phyloP scores from a whole-genome alignment of 1,139 yeast species.

The Wickerhamiella pararugosa region DNA sequence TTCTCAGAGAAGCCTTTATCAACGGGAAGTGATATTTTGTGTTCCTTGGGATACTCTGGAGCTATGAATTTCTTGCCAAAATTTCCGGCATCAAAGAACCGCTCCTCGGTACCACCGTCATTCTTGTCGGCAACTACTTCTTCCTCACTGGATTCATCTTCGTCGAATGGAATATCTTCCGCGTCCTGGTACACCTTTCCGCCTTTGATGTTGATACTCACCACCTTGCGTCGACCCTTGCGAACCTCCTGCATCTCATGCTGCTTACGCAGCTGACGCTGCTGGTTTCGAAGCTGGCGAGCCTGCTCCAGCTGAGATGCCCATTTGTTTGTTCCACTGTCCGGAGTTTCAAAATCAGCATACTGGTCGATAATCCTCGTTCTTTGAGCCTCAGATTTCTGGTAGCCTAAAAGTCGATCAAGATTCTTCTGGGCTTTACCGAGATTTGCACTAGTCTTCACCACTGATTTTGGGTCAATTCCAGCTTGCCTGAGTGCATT shows the following conservation, averaged over 20 bases:
- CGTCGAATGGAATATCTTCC: conserved; percentile 18
- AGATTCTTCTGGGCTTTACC: conserved; percentile 56
- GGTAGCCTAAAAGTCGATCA: conserved; percentile 61
- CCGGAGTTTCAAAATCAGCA: conserved; percentile 58
- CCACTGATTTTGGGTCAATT: conserved; percentile 10
- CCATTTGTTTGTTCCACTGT: conserved; percentile 51
- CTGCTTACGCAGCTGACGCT: conserved; percentile 48
- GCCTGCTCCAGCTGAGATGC: conserved; percentile 83
- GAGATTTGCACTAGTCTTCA: conserved; percentile 36
- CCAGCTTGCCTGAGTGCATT: conserved; percentile 22
- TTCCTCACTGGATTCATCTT: conserved; percentile 3
- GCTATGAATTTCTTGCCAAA: conserved; percentile 24
- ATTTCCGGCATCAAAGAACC: conserved; percentile 18
- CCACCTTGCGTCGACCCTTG: conserved; percentile 52
- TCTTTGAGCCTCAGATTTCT: conserved; percentile 75
- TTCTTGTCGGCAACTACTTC: neutral
- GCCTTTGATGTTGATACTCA: conserved; percentile 64
- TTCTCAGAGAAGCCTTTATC: conserved; percentile 5
- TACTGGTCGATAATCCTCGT: conserved; percentile 89
- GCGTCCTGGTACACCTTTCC: conserved; percentile 48
- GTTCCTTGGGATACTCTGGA: conserved; percentile 13
- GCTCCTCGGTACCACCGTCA: conserved; percentile 15
- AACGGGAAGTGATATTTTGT: neutral
- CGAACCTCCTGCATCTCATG: conserved; percentile 44
- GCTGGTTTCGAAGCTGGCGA: conserved; percentile 63